A percentile compares a stretch with the other conserved stretches of the same genome.
Conservation (phyloP, 2,329 filamentous ascomycete genomes). For the Hymenotorrendiella dingleyae region DNA sequence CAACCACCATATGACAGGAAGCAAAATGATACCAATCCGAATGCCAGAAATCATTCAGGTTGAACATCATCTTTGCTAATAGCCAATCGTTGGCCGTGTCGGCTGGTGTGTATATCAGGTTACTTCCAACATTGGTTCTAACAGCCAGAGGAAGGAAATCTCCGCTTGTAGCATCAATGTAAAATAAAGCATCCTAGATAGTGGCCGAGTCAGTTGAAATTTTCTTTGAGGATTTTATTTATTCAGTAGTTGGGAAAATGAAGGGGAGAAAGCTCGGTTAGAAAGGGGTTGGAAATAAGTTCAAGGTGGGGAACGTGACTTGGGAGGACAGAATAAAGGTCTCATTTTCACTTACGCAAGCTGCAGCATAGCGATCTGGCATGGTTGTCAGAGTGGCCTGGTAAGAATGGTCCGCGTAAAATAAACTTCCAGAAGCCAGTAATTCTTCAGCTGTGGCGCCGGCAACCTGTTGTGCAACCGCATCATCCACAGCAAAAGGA, state of each 20-base stretch:
- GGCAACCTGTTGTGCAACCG: conserved; percentile 28
- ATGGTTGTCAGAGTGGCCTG: conserved; percentile 27
- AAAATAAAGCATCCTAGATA: conserved; percentile 45
- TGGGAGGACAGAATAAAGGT: no score
- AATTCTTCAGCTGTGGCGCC: conserved; percentile 29
- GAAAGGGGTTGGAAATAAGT: no score
- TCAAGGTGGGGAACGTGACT: no score
- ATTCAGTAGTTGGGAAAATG: no score
- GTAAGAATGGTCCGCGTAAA: conserved; percentile 37
- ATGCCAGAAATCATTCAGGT: conserved; percentile 42
- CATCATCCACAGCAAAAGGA: conserved; percentile 34
- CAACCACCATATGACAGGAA: conserved; percentile 37
- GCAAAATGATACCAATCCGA: conserved; percentile 39
- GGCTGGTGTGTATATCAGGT: conserved; percentile 41
- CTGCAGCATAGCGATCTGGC: conserved; percentile 33
- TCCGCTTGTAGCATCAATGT: conserved; percentile 34
- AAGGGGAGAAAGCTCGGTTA: no score
- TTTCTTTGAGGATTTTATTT: no score
- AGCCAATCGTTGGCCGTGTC: conserved; percentile 43
- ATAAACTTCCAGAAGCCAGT: conserved; percentile 34
- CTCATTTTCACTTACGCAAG: no score
- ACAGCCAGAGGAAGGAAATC: conserved; percentile 45
- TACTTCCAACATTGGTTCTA: conserved; percentile 37
- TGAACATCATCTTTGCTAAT: conserved; percentile 45
- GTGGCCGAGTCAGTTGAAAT: no score